These are phyloP conservation scores for Hypoxylon sp. DNA, from an alignment of 2,329 filamentous ascomycete species.

Conservation along the genomic window DNA sequence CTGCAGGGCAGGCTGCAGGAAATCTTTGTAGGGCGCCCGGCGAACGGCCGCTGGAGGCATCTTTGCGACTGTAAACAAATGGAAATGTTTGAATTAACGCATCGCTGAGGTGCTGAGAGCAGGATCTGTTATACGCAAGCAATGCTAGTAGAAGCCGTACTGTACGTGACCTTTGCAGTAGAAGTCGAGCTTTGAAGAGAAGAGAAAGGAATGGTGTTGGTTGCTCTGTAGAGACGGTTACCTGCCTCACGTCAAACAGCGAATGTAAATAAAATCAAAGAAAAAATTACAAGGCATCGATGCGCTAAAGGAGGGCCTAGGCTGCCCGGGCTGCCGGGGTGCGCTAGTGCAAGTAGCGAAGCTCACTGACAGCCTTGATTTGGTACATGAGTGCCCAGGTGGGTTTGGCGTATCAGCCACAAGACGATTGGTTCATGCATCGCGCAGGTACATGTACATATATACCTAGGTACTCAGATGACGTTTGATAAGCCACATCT, in stretches of 20 bases:
- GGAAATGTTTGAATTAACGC: slow-evolving; percentile 38
- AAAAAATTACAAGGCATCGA: slow-evolving; percentile 27
- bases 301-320: slow-evolving; percentile 17
- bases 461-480: neutral
- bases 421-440: neutral
- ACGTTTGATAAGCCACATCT: slow-evolving; percentile 19
- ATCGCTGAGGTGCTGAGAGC: slow-evolving; percentile 11
- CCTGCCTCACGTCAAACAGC: slow-evolving; percentile 6
- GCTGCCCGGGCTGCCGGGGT: too few species aligned
- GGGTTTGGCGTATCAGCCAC: slow-evolving; percentile 12
- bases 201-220: slow-evolving; percentile 27
- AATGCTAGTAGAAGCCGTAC: neutral
- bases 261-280: slow-evolving; percentile 39
- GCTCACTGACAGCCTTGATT: neutral
- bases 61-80: slow-evolving; percentile 55
- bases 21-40: slow-evolving; percentile 80
- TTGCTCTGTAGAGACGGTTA: slow-evolving; percentile 29
- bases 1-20: slow-evolving; percentile 87
- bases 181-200: slow-evolving; percentile 9
- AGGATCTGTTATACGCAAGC: neutral
- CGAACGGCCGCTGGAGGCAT: slow-evolving; percentile 64
- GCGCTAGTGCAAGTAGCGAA: too few species aligned
- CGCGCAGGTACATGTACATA: neutral
- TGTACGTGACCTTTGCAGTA: neutral
- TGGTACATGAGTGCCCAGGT: neutral